Evolutionary conservation across 148 eudicot species (phyloP).

Genomic region (Spergularia marina): DNA sequence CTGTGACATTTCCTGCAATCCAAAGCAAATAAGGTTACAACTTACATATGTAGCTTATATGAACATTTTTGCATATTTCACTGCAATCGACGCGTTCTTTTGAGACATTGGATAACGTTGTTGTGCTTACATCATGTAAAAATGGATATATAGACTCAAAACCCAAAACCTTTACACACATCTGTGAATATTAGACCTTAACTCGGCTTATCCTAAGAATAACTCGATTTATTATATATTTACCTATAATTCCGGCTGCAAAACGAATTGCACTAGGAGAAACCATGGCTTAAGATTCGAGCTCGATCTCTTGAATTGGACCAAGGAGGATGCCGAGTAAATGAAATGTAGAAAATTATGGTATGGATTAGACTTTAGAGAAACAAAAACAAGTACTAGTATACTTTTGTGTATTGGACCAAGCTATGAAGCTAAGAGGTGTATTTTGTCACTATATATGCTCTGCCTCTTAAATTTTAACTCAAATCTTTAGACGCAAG

Average conservation of each 20-base stretch:
- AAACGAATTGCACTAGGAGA: conserved; percentile 30
- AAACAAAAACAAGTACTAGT: not conserved
- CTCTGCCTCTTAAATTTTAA: not conserved
- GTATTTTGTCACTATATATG: not conserved
- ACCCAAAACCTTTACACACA: too few relatives aligned
- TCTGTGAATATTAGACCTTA: too few relatives aligned
- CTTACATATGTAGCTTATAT: not conserved
- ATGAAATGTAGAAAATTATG: too few relatives aligned
- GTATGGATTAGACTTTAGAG: not conserved
- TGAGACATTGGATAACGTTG: too few relatives aligned
- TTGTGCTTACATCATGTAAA: too few relatives aligned
- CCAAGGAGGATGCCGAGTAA: too few relatives aligned
- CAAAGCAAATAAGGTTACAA: not conserved
- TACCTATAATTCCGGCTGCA: conserved; percentile 47
- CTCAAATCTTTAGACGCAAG: not conserved
- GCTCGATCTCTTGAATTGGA: not conserved
- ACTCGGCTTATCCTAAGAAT: too few relatives aligned
- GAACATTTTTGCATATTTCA: too few relatives aligned
- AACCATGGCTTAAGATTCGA: conserved; percentile 28
- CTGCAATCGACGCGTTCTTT: too few relatives aligned
- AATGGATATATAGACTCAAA: too few relatives aligned
- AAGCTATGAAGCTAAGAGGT: not conserved
- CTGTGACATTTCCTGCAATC: conserved; percentile 59
- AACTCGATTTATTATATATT: not conserved
- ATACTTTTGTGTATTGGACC: not conserved